These are phyloP conservation scores for Cytospora schulzeri DNA, from an alignment of 2,329 filamentous ascomycete genomes.

Conservation along the genomic window DNA sequence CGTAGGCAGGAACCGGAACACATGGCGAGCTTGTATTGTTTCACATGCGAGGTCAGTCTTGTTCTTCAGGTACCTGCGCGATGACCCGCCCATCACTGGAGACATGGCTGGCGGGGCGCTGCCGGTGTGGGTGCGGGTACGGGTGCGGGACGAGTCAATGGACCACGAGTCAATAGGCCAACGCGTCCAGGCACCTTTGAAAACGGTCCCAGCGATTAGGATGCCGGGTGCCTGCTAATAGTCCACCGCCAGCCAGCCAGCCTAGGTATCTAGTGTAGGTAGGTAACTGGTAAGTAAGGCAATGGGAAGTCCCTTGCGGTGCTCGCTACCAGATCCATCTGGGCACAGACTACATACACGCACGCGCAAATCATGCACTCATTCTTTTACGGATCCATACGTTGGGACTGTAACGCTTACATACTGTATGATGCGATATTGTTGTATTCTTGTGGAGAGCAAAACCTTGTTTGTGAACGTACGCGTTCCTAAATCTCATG, in stretches of 20 bases:
- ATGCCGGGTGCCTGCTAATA: slow-evolving; percentile 8
- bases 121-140: background rate
- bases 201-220: slow-evolving; percentile 11
- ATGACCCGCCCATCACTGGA: slow-evolving; percentile 12
- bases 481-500: slow-evolving; percentile 10
- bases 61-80: slow-evolving; percentile 20
- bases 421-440: background rate
- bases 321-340: background rate
- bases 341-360: background rate
- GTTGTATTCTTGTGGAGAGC: slow-evolving; percentile 2
- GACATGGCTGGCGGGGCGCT: background rate
- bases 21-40: slow-evolving; percentile 24
- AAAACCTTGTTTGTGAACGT: slow-evolving; percentile 8
- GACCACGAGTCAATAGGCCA: background rate
- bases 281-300: no score
- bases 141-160: slow-evolving; percentile 15
- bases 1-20: slow-evolving; percentile 15
- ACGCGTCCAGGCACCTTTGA: slow-evolving; percentile 15
- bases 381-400: no score
- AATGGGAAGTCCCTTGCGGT: background rate
- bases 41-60: slow-evolving; percentile 20
- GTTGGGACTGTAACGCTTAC: background rate
- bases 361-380: background rate
- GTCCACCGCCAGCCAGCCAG: no score
- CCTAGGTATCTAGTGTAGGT: no score